These are phyloP conservation scores for Catunica adiposa DNA, from an alignment of 2,329 filamentous ascomycete genomes.

Conservation along the genomic window DNA sequence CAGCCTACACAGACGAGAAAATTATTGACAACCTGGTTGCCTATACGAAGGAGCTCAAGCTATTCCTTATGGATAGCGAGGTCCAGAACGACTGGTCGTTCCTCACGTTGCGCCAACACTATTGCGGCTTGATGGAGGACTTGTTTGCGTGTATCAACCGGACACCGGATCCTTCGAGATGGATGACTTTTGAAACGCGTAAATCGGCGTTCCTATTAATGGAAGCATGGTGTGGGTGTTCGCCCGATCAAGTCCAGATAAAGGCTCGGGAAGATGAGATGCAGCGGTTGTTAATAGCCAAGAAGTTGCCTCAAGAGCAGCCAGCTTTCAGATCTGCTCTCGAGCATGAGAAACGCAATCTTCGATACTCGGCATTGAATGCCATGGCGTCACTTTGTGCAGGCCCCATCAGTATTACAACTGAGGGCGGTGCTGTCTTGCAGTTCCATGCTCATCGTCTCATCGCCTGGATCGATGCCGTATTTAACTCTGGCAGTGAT, in stretches of 20 bases:
- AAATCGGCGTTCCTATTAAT: conserved; percentile 92
- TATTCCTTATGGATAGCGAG: conserved; percentile 88
- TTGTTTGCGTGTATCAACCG: conserved; percentile 82
- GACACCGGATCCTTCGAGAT: conserved; percentile 68
- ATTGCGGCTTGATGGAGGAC: conserved; percentile 84
- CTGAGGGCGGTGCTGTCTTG: conserved; percentile 70
- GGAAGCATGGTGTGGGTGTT: conserved; percentile 99
- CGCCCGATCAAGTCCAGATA: conserved; percentile 73
- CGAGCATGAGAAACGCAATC: conserved; percentile 91
- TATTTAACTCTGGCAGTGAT: conserved; percentile 84
- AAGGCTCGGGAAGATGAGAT: conserved; percentile 71
- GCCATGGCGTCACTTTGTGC: conserved; percentile 90
- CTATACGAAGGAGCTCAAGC: conserved; percentile 80
- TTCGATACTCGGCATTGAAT: conserved; percentile 77
- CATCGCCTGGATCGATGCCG: conserved; percentile 87
- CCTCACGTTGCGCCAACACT: conserved; percentile 78
- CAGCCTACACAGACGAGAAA: conserved; percentile 76
- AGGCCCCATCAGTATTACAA: conserved; percentile 69
- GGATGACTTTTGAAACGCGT: conserved; percentile 94
- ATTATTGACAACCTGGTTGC: conserved; percentile 74
- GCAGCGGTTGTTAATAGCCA: conserved; percentile 67
- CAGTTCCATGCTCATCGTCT: conserved; percentile 87
- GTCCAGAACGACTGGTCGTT: conserved; percentile 92
- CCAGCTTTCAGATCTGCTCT: conserved; percentile 72
- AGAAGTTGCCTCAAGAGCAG: conserved; percentile 58